Conservation (phyloP, 306 rosid genomes). For the Prinsepia uniflora region DNA sequence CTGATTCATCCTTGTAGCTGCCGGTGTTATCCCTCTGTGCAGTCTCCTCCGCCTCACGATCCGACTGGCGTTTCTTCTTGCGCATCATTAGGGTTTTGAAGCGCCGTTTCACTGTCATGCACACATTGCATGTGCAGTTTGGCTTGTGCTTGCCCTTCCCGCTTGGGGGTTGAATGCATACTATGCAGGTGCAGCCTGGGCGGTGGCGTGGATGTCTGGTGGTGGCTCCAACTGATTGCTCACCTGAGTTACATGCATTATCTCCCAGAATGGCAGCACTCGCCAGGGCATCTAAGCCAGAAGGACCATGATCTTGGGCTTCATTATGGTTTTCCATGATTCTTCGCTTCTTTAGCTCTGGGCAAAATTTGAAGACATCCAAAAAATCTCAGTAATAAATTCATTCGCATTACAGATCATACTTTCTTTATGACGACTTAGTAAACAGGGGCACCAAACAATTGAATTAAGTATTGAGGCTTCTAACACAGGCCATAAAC, state of each 20-base stretch:
- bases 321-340: constrained; percentile 37
- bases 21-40: constrained; percentile 28
- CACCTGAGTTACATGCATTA: constrained; percentile 44
- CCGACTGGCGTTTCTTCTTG: constrained; percentile 78
- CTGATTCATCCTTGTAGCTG: constrained; percentile 31
- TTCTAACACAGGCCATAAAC: not conserved
- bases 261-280: constrained; percentile 88
- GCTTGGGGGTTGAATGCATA: constrained; percentile 95
- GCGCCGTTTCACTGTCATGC: constrained; percentile 89
- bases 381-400: constrained; percentile 15
- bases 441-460: not conserved
- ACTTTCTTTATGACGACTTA: not conserved
- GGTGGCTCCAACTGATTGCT: constrained; percentile 61
- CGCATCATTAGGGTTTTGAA: constrained; percentile 87
- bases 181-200: constrained; percentile 91
- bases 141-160: constrained; percentile 92
- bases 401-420: not conserved
- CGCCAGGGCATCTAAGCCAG: constrained; percentile 92
- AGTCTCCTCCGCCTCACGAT: constrained; percentile 47
- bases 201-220: constrained; percentile 94
- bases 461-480: not conserved
- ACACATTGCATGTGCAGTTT: constrained; percentile 85
- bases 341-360: constrained; percentile 71
- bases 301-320: constrained; percentile 49
- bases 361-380: constrained; percentile 3